Evolutionary conservation across 805 yeast species (phyloP), one percentile per base, ranked within the genome.

Genomic region (Candida tammaniensis): DNA sequence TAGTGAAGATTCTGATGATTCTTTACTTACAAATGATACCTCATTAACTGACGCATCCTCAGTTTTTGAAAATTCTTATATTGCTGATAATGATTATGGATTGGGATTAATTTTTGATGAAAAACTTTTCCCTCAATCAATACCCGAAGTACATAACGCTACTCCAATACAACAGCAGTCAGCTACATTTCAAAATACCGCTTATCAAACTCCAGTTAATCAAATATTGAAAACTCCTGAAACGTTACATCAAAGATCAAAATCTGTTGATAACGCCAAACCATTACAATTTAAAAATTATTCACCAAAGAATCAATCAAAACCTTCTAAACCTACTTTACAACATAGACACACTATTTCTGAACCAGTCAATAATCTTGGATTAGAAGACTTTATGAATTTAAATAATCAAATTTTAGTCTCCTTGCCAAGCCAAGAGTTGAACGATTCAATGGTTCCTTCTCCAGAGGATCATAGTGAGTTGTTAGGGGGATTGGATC

Each of bases 341-440:
- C 48, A 43, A 34, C 59, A 52, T 28, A 47, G 49, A 33, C 46
- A 51, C 19, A 43, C 58, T 5, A 50, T 38, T 24, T 55, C 61
- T 18, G 64, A 55, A 29, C 44, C 48, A 21, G 28, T 40, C 4
- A 33, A n/a, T 10, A 30, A 23, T 18, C 22, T 26, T 22, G 53
- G 48, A n/a, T 49, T 58, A 22, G 63, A 58, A 22, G 61, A 55
- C 28, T 52, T 57, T 33, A 50, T 56, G 58, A 42, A 42, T 29
- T 44, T 58, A 26, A 52, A 51, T 37, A 44, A 53, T 16, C 61
- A 57, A 45, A 37, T 55, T 10, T 17, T 37, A 17, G 35, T 35
- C 11, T 19, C 35, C 16, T 44, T 46, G 18, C n/a, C 22, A 6
- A 11, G 12, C 9, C 30, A 24, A 31, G 11, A 27, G 18, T 5